Percentiles rank a stretch among this genome's conserved stretches.
Evolutionary conservation across 2,329 filamentous ascomycete genomes (phyloP).

Genomic region (Leptosphaerulina australis): DNA sequence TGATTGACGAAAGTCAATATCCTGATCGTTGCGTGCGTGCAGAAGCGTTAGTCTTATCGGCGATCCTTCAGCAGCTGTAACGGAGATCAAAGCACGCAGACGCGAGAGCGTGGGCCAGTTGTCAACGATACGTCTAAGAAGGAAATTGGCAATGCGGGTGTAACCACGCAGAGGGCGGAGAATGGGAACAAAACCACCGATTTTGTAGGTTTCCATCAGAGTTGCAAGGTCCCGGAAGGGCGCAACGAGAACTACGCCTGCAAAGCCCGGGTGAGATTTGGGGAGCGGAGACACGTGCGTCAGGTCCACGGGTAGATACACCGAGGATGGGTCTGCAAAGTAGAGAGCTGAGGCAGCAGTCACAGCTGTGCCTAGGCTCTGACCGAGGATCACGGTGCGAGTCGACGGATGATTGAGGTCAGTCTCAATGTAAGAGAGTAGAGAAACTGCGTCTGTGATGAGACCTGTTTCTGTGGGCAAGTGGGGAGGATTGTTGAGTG

Average conservation of each 20-base stretch:
- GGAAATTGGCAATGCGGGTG: constrained; percentile 66
- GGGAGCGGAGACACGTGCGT: constrained; percentile 9
- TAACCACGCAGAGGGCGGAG: constrained; percentile 75
- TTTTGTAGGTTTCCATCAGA: constrained; percentile 77
- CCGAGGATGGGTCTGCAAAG: constrained; percentile 57
- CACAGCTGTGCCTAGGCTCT: constrained; percentile 88
- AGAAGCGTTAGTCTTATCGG: constrained; percentile 71
- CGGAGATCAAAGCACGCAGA: constrained; percentile 62
- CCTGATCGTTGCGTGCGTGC: constrained; percentile 79
- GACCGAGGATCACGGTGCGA: constrained; percentile 80
- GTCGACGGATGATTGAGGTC: constrained; percentile 68
- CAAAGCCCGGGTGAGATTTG: constrained; percentile 63
- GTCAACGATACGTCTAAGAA: constrained; percentile 73
- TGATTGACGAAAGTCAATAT: constrained; percentile 78
- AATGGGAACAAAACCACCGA: constrained; percentile 78
- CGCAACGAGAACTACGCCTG: constrained; percentile 78
- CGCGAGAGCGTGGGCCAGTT: constrained; percentile 77
- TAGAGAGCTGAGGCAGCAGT: constrained; percentile 74
- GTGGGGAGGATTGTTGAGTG: constrained; percentile 59
- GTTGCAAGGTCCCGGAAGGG: constrained; percentile 76
- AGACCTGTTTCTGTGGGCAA: constrained; percentile 78
- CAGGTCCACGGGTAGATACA: constrained; percentile 27
- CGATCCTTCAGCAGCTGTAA: constrained; percentile 41
- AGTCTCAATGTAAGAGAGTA: constrained; percentile 74
- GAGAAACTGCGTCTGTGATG: constrained; percentile 75